phyloP scores from a whole-genome alignment of 768 basidiomycete species.

The Kwoniella pini region DNA sequence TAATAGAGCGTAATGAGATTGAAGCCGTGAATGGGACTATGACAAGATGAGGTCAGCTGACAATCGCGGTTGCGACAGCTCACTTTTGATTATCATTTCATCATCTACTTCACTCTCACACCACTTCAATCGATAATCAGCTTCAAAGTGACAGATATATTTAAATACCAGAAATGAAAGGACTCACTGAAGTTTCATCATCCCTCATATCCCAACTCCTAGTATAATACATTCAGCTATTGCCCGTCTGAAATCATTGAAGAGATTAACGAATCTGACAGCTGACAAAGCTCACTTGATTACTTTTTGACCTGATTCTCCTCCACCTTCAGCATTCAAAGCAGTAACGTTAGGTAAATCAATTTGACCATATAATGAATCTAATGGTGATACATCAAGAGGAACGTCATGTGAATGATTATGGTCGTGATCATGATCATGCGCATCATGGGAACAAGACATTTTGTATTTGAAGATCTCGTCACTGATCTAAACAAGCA shows the following conservation, averaged over 20 bases:
- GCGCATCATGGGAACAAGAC: slow-evolving; percentile 30
- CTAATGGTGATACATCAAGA: slow-evolving; percentile 54
- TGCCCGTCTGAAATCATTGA: neutral
- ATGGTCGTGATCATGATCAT: slow-evolving; percentile 36
- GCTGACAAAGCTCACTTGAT: slow-evolving; percentile 68
- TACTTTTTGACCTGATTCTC: slow-evolving; percentile 59
- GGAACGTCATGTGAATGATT: slow-evolving; percentile 55
- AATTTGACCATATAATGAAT: slow-evolving; percentile 66
- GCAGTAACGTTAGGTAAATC: slow-evolving; percentile 78
- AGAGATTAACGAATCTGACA: too few species aligned
- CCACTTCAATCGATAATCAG: slow-evolving; percentile 58
- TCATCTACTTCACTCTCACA: slow-evolving; percentile 90
- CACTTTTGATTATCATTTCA: slow-evolving; percentile 61
- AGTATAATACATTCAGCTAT: too few species aligned
- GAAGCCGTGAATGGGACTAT: slow-evolving; percentile 79
- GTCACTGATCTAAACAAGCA: too few species aligned
- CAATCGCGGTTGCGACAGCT: neutral
- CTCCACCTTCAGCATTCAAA: slow-evolving; percentile 65
- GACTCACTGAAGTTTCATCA: slow-evolving; percentile 68
- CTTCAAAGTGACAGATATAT: neutral
- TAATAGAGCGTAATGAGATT: slow-evolving; percentile 76
- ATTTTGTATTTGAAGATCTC: too few species aligned
- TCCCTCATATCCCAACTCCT: slow-evolving; percentile 74
- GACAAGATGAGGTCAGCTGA: slow-evolving; percentile 43
- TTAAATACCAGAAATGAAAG: neutral